Evolutionary conservation across 805 yeast genomes (phyloP), one percentile per base, ranked within the genome.

Genomic region (Lipomyces sp.): DNA sequence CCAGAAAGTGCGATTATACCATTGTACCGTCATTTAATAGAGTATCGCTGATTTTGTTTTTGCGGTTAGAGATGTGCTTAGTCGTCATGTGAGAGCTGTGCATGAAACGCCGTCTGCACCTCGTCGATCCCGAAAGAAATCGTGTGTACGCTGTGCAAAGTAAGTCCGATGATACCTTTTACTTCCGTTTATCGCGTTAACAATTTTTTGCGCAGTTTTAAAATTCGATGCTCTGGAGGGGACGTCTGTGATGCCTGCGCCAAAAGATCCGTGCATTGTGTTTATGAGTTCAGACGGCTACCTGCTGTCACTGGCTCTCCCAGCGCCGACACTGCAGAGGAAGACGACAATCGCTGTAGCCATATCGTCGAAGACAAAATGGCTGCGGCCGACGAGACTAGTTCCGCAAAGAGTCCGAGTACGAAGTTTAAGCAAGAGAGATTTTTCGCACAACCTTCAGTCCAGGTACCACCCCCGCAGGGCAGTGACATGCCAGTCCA

Each of bases 211-310:
- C 13, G 15, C 51, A 59, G 63, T n/a, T 66, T 63, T 42, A 72
- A 72, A 56, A 66, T 72, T 35, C 71, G 62, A 53, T 72, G 74
- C 60, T 65, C 72, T 13, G 74, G 74, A 4, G 74, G 74, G 3
- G 57, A 48, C 30, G 58, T 53, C n/a, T 72, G 74, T 48, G 72
- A 69, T 15, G 63, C 71, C 39, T 72, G 74, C 57, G 48, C 61
- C 18, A 71, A 63, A 51, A 62, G 72, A 39, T 53, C 55, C 39
- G 15, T 71, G 33, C 32, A 42, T 5, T 71, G 74, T 35, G 65
- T 67, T 11, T 67, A 65, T 15, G 72, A 60, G 66, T 24, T 65
- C 63, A 39, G 64, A 37, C 57, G 34, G 7, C 13, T 57, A 4
- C 13, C 60, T n/a, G 58, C 24, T 3, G 15, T 11, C 33, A 33